phyloP scores from a whole-genome alignment of 768 basidiomycete species.

The Mrakia blollopis region DNA sequence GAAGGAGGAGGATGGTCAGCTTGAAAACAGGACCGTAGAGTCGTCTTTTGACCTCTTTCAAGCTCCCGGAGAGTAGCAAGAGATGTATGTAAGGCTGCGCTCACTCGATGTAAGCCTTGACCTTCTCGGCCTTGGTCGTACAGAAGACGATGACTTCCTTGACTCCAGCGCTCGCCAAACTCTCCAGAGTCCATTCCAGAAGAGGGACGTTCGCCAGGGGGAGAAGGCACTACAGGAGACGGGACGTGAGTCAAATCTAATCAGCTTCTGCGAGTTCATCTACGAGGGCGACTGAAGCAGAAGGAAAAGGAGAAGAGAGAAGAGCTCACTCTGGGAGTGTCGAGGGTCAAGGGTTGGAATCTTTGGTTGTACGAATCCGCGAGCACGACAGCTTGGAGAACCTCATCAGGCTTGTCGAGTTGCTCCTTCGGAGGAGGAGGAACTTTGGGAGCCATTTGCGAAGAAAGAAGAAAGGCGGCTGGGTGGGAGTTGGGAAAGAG shows the following conservation, averaged over 20 bases:
- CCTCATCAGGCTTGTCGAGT: slow-evolving; percentile 67
- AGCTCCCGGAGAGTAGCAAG: too few relatives aligned
- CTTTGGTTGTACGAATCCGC: slow-evolving; percentile 95
- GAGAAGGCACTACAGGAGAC: slow-evolving; percentile 65
- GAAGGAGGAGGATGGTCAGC: slow-evolving; percentile 8
- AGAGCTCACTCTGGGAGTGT: slow-evolving; percentile 71
- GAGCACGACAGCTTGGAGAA: slow-evolving; percentile 88
- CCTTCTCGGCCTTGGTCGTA: slow-evolving; percentile 78
- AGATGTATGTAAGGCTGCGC: not conserved
- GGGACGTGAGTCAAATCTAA: not conserved
- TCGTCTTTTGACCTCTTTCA: too few relatives aligned
- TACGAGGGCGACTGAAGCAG: slow-evolving; percentile 26
- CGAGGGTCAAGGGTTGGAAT: slow-evolving; percentile 81
- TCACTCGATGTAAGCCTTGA: slow-evolving; percentile 78
- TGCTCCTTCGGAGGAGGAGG: slow-evolving; percentile 54
- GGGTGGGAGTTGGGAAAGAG: too few relatives aligned
- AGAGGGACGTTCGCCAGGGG: slow-evolving; percentile 91
- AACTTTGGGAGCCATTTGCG: slow-evolving; percentile 61
- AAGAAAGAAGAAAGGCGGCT: not conserved
- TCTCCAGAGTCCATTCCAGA: slow-evolving; percentile 94
- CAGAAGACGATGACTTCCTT: slow-evolving; percentile 95
- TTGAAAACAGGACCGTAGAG: not conserved
- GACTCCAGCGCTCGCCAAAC: slow-evolving; percentile 86
- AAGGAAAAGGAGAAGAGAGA: slow-evolving; percentile 8
- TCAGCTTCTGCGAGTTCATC: not conserved